Evolutionary conservation across 2,329 filamentous ascomycete genomes (phyloP), one percentile per base, ranked within the genome.

Genomic region (Neopestalotiopsis rosae): DNA sequence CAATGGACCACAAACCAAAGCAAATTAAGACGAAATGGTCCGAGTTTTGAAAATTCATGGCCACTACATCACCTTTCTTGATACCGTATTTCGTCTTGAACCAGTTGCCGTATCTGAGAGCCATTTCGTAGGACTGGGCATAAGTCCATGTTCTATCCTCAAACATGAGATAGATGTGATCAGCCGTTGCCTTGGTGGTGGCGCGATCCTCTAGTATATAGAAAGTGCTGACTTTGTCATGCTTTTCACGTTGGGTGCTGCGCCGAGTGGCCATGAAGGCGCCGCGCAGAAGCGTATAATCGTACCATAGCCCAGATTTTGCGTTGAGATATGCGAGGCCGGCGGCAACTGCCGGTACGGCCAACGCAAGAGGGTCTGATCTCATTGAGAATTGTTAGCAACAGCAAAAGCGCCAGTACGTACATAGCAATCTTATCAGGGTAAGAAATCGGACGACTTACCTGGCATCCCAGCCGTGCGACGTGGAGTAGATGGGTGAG

Each of bases 1-100:
- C 94, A 69, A 97, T 89, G 38, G 91, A 89, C 94, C 94, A 97
- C 40, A 97, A 81, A 0, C 91, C 94, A 67, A 95, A 84, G 86
- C 91, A 89, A 9, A 97, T 71, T 77, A 95, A 93, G 34, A 95
- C 76, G 75, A 94, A 95, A 3, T 87, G 86, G n/a, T 94, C 90
- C 56, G 90, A 93, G 77, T 97, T 97, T 80, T 92, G 91, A 73
- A 93, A 92, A 78, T 96, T 87, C 73, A 97, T 86, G 9, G 93
- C 94, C 20, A 97, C 91, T 42, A 97, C 89, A 66, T 97, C 93
- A 59, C 88, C 89, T 32, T 89, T 87, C 73, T 90, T 86, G 61
- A 97, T 84, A 38, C 85, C 85, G 66, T 91, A 86, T 10, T 81
- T 85, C 1, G 86, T 85, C 78, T 90, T 90, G 67, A 97, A 82